These are phyloP conservation scores for Darksidea phi DNA, from an alignment of 495 filamentous ascomycete species.

Conservation along the genomic window DNA sequence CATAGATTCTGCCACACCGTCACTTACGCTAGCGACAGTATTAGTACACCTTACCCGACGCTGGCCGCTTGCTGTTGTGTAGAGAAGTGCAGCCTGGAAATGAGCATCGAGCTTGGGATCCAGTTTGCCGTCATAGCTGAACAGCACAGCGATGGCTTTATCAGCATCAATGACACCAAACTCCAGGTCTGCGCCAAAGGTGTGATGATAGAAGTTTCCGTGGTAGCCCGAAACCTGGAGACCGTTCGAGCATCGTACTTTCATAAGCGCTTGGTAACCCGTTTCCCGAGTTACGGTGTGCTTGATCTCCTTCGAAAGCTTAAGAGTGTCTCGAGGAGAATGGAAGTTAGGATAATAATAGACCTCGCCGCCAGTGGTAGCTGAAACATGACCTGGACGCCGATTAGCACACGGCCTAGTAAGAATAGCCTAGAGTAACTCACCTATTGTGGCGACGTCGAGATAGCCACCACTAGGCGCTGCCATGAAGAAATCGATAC, in stretches of 20 bases:
- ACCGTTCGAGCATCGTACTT: constrained; percentile 95
- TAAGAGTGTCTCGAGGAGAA: constrained; percentile 75
- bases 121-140: constrained; percentile 95
- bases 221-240: constrained; percentile 91
- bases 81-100: constrained; percentile 93
- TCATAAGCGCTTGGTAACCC: constrained; percentile 96
- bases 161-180: constrained; percentile 91
- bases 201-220: constrained; percentile 94
- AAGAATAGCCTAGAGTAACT: constrained; percentile 37
- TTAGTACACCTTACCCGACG: constrained; percentile 91
- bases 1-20: constrained; percentile 79
- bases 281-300: constrained; percentile 90
- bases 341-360: constrained; percentile 98
- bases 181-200: constrained; percentile 91
- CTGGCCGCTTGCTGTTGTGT: constrained; percentile 88
- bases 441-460: constrained; percentile 92
- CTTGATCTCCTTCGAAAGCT: constrained; percentile 79
- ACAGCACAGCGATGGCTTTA: constrained; percentile 87
- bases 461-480: constrained; percentile 85
- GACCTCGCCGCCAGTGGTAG: constrained; percentile 83
- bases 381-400: constrained; percentile 63
- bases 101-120: constrained; percentile 95
- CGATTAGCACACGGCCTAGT: neutral
- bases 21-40: constrained; percentile 85
- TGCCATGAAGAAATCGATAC: constrained; percentile 90